Evolutionary conservation across 257 asterid genomes (phyloP), one percentile per base, ranked within the genome.

Genomic region (Nicotiana noctiflora): DNA sequence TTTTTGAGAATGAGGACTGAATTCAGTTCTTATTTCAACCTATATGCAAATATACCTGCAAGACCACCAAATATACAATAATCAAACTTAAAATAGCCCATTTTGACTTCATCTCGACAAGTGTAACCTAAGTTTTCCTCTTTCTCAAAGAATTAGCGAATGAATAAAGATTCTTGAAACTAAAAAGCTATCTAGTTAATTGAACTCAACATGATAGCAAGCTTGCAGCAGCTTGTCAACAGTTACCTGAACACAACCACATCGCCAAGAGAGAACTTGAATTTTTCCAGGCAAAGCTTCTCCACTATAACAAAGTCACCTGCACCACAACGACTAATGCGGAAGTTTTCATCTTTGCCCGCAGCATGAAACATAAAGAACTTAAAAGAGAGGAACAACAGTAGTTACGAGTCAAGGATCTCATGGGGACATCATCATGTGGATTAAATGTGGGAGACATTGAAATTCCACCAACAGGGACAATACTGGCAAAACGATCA

Each of bases 361-460:
- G 1, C 25, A 74, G 8, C 59, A 56, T 9, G 23, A 14, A 13
- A 76, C 13, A 17, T 46, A 6, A 5, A 52, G 57, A 29, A 64
- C 12, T 6, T 23, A n/a, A 80, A 76, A 15, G 46, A 31, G 32
- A 72, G n/a, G 52, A 75, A 76, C 27, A 31, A 40, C 32, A 44
- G 66, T 62, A 76, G 59, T 32, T 81, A 95, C 99, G 94, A 5
- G 89, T 79, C 46, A 77, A 84, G 78, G 84, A 80, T 82, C 88
- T 83, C 55, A 77, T 46, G 15, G 89, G 83, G 7, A 51, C 76
- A 51, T 27, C 80, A 23, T 61, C 57, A 14, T 66, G 88, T 68
- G 98, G 93, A 86, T 96, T 96, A 79, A 94, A 82, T 17, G 99
- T 92, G 3, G 99, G 98, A 82, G 92, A 85, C 99, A 95, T 93